phyloP scores from a whole-genome alignment of 225 moss, liverwort and hornwort genomes.

The Thuidium tamariscinum region DNA sequence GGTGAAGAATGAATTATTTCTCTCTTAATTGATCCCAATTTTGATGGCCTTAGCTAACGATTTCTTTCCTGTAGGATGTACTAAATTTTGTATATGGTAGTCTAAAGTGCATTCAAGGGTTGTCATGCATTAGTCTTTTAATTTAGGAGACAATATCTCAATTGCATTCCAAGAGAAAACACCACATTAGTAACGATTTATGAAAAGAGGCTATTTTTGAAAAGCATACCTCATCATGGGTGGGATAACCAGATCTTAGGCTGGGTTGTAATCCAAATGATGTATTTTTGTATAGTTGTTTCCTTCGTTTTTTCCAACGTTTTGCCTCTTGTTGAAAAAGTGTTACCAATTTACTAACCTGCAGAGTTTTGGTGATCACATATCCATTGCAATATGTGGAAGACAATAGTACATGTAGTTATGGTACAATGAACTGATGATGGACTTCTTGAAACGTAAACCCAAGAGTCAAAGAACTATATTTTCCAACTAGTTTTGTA shows the following conservation, averaged over 20 bases:
- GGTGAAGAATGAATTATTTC: too few species aligned
- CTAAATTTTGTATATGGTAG: accelerated
- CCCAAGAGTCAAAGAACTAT: too few species aligned
- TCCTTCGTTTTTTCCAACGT: conserved; percentile 9
- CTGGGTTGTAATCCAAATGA: neutral
- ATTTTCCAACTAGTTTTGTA: neutral
- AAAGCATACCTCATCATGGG: neutral
- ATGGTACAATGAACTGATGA: too few species aligned
- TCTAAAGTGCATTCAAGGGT: neutral
- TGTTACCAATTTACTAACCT: conserved; percentile 19
- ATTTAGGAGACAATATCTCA: too few species aligned
- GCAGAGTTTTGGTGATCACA: neutral
- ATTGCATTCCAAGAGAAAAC: neutral
- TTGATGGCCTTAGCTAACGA: too few species aligned
- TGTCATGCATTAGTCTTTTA: neutral
- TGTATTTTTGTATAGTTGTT: neutral
- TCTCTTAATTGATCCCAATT: too few species aligned
- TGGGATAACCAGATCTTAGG: neutral
- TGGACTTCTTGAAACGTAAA: neutral
- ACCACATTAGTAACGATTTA: neutral
- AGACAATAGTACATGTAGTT: neutral
- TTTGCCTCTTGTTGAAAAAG: conserved; percentile 28
- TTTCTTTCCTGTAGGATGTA: too few species aligned
- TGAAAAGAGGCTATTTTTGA: neutral
- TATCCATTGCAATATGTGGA: neutral